Base-by-base conservation (phyloP, 2,329 filamentous ascomycete species). In the Curvularia sp. region DNA sequence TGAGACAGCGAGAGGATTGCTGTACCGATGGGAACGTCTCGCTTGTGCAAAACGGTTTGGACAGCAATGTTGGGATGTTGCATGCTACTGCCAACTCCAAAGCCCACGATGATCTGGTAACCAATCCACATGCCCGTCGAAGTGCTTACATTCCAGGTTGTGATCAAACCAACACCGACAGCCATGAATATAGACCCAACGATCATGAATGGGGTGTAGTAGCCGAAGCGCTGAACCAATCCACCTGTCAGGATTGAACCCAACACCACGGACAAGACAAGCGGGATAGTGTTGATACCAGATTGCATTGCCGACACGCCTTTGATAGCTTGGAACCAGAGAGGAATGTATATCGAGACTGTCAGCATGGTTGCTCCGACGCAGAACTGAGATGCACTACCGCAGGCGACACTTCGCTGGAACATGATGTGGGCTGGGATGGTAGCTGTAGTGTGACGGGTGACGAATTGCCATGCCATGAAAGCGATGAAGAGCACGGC, bases 271-370 rank as follows among this genome's bases (percentile, higher is more conserved):
- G 74, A 74, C 5, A 83, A 73, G 18, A 82, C 75, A 54, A 82
- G 72, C 1, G 81, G 80, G 10, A 82, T 74, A 47, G 78, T 79
- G 59, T 75, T 75, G 57, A 82, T 79, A 7, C 80, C 81, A 9
- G 79, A 81, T 42, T 78, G 72, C 58, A 78, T 75, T 0, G 81
- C 78, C 0, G 73, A 74, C 1, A 72, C 74, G 9, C 75, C 75
- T 56, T 81, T 78, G 71, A 83, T 80, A 3, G 80, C 81, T 60
- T 82, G 79, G 72, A 78, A 82, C 81, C 78, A 81, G 66, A 77
- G 77, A 28, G 74, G 70, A 18, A 82, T 69, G 64, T 80, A 81
- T 30, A 78, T 71, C 8, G 71, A 71, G 30, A 77, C 70, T 2
- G 72, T 79, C 8, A 78, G 66, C 64, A 80, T 75, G 1, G 73